These are phyloP conservation scores for Eutrema heterophyllum DNA, from an alignment of 345 rosid genomes.

Conservation along the genomic window DNA sequence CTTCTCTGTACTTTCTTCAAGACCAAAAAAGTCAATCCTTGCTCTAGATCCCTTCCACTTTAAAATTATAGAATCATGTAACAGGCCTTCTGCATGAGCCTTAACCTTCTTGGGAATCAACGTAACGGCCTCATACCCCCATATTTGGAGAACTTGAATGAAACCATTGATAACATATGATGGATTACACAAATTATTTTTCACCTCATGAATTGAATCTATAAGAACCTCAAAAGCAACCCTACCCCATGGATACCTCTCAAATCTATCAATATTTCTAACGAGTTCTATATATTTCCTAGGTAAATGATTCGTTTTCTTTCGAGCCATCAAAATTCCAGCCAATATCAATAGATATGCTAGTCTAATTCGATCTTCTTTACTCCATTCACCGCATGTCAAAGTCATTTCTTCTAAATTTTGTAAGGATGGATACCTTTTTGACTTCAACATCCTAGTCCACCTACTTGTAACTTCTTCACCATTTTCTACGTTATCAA, in stretches of 20 bases:
- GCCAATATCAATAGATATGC: not conserved
- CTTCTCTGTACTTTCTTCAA: not conserved
- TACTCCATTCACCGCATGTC: not conserved
- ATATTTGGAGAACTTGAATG: not conserved
- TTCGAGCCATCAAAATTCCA: not conserved
- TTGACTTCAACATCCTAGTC: not conserved
- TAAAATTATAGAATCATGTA: not conserved
- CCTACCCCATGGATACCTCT: not conserved
- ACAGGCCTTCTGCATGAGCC: not conserved
- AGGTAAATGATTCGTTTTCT: not conserved
- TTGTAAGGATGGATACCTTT: not conserved
- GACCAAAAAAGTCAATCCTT: not conserved
- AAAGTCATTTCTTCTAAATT: not conserved
- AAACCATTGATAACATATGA: not conserved
- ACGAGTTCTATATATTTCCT: not conserved
- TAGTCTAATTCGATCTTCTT: not conserved
- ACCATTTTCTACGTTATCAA: not conserved
- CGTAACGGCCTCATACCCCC: not conserved
- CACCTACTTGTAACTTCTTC: not conserved
- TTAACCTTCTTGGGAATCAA: not conserved
- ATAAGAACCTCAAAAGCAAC: not conserved
- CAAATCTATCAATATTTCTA: not conserved
- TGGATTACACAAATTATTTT: not conserved
- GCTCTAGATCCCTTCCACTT: not conserved
- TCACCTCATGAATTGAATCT: not conserved